Base-by-base conservation (phyloP, 202 grass and related monocot species). In the Setaria viridis region DNA sequence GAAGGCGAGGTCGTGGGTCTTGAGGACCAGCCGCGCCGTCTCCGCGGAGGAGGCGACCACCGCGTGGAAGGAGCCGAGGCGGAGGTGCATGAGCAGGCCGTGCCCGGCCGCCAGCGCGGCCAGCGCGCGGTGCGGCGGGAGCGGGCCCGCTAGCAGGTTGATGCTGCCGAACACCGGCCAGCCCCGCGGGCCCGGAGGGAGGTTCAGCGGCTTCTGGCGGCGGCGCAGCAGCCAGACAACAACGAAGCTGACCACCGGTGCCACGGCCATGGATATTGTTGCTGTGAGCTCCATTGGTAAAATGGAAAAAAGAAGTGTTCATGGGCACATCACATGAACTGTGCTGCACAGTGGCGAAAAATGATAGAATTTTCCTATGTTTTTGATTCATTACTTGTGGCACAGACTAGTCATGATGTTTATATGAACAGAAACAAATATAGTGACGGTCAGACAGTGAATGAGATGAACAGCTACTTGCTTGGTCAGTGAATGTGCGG, bases 31-130 rank as follows among this genome's bases (percentile, higher is more conserved):
- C 37, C 55, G 37, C 7, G 74, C 55, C 20, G n/a, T 30, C 35
- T 62, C 55, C 7, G 55, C 74, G 20, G 74, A 62, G 37, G 74
- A 77, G 3, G 55, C 74, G 10, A 77, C 20, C 55, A 62, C 56
- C 37, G 14, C 63, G 63, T 55, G 5, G 70, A 70, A 57, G 74
- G 83, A 86, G 58, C 83, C 88, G 7, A 90, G 68, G 2, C 78
- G 78, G 53, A 90, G 83, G 65, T 65, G 57, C 70, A 86, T 82
- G 45, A 90, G 82, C 15, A 62, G 62, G 53, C 83, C 88, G 67
- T 90, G 67, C 32, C 65, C 73, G 65, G 56, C 13, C 49, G 83
- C 63, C 3, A 90, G 78, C 45, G 7, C 43, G 41, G 79, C 82
- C 11, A 86, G 49, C 0, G 62, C 67, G 32, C 88, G 82, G 77